Conservation (phyloP, 225 moss, liverwort and hornwort genomes). For the Polytrichum formosum region DNA sequence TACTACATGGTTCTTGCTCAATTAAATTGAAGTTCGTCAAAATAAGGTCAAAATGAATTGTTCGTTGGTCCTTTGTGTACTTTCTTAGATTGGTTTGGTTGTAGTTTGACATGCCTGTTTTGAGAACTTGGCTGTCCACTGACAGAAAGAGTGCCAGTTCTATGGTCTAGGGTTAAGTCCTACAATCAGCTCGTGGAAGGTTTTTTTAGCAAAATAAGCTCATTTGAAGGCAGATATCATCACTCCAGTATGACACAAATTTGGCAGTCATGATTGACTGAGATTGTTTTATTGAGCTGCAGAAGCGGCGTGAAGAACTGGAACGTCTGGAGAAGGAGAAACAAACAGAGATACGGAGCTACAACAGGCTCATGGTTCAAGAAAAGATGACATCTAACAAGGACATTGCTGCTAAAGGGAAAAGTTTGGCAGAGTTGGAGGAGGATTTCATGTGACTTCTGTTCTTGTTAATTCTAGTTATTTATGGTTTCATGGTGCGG, state of each 20-base stretch:
- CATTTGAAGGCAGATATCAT: no score
- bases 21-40: no score
- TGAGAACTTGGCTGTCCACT: no score
- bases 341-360: slow-evolving; percentile 91
- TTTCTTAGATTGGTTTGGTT: no score
- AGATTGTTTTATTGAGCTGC: slow-evolving; percentile 9
- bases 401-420: slow-evolving; percentile 89
- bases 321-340: slow-evolving; percentile 89
- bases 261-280: background rate
- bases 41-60: no score
- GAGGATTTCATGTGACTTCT: slow-evolving; percentile 91
- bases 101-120: no score
- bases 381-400: slow-evolving; percentile 99
- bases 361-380: slow-evolving; percentile 91
- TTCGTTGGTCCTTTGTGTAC: no score
- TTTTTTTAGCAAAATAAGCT: no score
- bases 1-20: slow-evolving; percentile 6
- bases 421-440: slow-evolving; percentile 88
- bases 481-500: slow-evolving; percentile 28
- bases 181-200: no score
- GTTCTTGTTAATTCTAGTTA: slow-evolving; percentile 36
- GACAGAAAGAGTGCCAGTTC: no score
- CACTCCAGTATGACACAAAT: background rate
- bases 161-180: no score
- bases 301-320: slow-evolving; percentile 94